phyloP scores from a whole-genome alignment of 225 moss, liverwort and hornwort genomes.

The Asterella californica region DNA sequence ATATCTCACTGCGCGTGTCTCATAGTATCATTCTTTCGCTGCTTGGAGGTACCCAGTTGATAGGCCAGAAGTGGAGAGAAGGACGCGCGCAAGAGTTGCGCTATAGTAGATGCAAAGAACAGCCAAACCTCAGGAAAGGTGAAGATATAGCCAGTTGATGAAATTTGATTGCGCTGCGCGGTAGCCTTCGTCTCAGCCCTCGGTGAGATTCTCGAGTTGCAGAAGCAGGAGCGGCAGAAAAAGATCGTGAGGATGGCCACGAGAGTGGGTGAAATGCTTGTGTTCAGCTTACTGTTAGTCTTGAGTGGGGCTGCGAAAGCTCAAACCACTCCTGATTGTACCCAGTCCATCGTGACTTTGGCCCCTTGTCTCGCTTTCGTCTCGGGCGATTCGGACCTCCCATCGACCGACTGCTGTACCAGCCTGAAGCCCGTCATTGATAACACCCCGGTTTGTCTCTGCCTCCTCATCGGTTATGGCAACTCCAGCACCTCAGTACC shows the following conservation, averaged over 20 bases:
- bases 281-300: background rate
- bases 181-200: too few species aligned
- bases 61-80: background rate
- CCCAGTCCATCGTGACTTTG: background rate
- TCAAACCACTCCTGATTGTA: background rate
- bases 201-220: too few species aligned
- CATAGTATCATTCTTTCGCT: background rate
- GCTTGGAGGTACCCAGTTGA: background rate
- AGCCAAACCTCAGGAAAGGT: too few species aligned
- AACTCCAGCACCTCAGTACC: background rate
- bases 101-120: background rate
- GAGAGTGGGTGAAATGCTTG: background rate
- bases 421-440: background rate
- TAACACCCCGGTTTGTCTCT: background rate
- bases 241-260: background rate
- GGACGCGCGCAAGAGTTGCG: too few species aligned
- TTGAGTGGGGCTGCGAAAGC: background rate
- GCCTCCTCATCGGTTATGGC: constrained; percentile 12
- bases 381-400: background rate
- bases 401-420: background rate
- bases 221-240: background rate
- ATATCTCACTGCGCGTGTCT: background rate
- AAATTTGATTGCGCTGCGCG: background rate
- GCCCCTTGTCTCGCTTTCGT: constrained; percentile 1
- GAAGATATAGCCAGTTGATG: background rate